phyloP scores from a whole-genome alignment of 2,329 filamentous ascomycete species.

The Monosporascus sp. region DNA sequence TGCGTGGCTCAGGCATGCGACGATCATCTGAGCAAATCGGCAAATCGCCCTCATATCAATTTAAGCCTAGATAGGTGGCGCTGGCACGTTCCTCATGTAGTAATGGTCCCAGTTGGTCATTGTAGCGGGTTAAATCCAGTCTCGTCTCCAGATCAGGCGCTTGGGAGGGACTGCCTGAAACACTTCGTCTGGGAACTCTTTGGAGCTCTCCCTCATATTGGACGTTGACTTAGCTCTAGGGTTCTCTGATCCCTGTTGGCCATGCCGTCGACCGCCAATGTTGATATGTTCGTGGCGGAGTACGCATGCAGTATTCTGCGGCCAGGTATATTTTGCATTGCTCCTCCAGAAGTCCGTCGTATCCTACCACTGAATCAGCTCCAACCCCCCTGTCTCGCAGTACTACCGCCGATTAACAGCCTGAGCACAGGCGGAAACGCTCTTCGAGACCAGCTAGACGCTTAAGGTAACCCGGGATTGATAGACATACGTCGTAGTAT shows the following conservation, averaged over 20 bases:
- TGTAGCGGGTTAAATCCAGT: neutral
- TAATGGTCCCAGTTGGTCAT: neutral
- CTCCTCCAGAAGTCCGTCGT: constrained; percentile 19
- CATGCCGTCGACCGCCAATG: constrained; percentile 6
- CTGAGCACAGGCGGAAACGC: neutral
- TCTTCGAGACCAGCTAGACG: neutral
- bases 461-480: neutral
- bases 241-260: constrained; percentile 5
- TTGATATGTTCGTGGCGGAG: neutral
- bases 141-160: neutral
- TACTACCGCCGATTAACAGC: neutral
- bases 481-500: neutral
- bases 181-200: neutral
- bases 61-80: neutral
- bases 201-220: neutral
- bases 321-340: constrained; percentile 12
- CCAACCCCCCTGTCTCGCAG: neutral
- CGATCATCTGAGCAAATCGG: neutral
- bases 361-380: constrained; percentile 4
- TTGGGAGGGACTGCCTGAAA: neutral
- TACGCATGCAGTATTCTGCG: constrained; percentile 19
- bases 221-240: neutral
- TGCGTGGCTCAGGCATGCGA: neutral
- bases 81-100: neutral
- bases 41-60: neutral